phyloP scores from a whole-genome alignment of 805 yeast genomes.

The Lipomyces yamadae region DNA sequence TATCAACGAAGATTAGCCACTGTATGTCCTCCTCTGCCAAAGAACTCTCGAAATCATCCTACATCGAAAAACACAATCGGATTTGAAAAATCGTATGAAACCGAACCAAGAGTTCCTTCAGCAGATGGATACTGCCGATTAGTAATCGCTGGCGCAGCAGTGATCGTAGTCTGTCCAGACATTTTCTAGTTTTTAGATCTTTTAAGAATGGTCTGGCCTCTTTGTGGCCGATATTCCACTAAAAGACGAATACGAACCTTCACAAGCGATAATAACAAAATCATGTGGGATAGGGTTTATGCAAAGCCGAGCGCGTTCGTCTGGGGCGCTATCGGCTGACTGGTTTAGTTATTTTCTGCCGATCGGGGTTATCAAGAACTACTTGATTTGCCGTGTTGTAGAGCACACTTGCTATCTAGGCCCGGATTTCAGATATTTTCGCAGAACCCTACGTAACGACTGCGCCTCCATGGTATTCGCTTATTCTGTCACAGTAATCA shows the following conservation, averaged over 20 bases:
- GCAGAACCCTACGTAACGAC: neutral
- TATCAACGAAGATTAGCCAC: slow-evolving; percentile 1
- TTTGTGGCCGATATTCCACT: no score
- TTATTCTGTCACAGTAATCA: neutral
- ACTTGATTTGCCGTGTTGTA: neutral
- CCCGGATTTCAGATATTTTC: neutral
- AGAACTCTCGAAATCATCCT: slow-evolving; percentile 30
- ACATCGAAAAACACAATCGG: slow-evolving; percentile 54
- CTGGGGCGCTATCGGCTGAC: no score
- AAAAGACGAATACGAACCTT: no score
- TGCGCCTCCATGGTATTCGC: neutral
- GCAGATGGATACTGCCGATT: slow-evolving; percentile 11
- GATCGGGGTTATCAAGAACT: neutral
- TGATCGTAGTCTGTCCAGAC: slow-evolving; percentile 13
- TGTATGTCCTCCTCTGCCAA: neutral
- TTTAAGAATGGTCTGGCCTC: no score
- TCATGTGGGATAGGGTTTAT: no score
- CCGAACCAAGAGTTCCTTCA: slow-evolving; percentile 8
- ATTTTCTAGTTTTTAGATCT: neutral
- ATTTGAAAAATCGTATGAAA: slow-evolving; percentile 37
- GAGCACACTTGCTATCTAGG: neutral
- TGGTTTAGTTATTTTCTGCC: neutral
- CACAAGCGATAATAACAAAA: no score
- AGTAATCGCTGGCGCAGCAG: slow-evolving; percentile 15
- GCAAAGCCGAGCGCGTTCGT: no score